Evolutionary conservation across 805 yeast species (phyloP).

Genomic region (Hanseniaspora valbyensis): DNA sequence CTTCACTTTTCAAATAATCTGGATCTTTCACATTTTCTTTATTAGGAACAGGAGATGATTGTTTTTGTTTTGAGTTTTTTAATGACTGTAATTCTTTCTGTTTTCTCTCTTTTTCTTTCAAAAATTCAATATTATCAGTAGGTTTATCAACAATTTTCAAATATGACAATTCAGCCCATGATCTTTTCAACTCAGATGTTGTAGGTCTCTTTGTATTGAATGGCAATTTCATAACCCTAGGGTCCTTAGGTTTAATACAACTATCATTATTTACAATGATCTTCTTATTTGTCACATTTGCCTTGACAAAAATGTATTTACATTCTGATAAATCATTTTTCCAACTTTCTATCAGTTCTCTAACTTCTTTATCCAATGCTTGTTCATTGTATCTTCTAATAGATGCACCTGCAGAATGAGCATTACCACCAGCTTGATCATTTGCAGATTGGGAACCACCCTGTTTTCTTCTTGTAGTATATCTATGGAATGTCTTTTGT

Average conservation of each 20-base stretch:
- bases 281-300: conserved; percentile 53
- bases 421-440: conserved; percentile 88
- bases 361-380: conserved; percentile 68
- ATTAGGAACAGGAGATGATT: conserved; percentile 32
- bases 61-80: conserved; percentile 22
- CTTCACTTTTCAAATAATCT: conserved; percentile 37
- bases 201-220: conserved; percentile 88
- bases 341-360: conserved; percentile 60
- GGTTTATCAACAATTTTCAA: conserved; percentile 48
- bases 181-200: conserved; percentile 60
- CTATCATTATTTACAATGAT: conserved; percentile 55
- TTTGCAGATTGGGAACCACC: conserved; percentile 94
- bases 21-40: conserved; percentile 16
- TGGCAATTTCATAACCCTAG: conserved; percentile 61
- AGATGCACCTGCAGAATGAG: conserved; percentile 89
- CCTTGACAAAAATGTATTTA: conserved; percentile 63
- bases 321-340: conserved; percentile 46
- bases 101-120: conserved; percentile 22
- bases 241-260: conserved; percentile 41
- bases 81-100: conserved; percentile 25
- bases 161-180: conserved; percentile 71
- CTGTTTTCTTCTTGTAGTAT: conserved; percentile 91
- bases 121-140: conserved; percentile 15
- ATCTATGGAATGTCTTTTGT: conserved; percentile 84
- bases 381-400: conserved; percentile 83